phyloP scores from a whole-genome alignment of 2,329 filamentous ascomycete species.

The Phoma sp. region DNA sequence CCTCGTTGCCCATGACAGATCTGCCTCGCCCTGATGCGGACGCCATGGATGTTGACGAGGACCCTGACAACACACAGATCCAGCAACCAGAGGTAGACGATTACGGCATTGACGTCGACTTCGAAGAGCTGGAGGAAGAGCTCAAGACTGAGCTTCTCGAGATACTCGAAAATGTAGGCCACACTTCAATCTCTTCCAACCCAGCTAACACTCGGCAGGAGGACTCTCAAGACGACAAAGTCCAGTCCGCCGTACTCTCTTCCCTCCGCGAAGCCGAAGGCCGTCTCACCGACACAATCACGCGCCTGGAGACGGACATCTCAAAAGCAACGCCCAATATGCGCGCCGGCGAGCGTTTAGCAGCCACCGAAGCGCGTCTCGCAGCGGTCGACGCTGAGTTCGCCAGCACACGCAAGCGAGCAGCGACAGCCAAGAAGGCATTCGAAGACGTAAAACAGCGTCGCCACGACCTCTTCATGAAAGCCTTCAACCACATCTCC shows the following conservation, averaged over 20 bases:
- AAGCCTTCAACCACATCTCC: conserved; percentile 91
- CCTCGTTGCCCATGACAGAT: conserved; percentile 87
- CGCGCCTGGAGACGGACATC: conserved; percentile 75
- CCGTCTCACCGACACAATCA: conserved; percentile 77
- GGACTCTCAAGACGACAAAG: conserved; percentile 63
- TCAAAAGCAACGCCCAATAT: conserved; percentile 97
- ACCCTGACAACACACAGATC: conserved; percentile 57
- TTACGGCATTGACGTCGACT: conserved; percentile 90
- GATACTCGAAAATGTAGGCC: conserved; percentile 50
- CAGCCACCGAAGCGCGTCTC: conserved; percentile 82
- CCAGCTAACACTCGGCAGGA: conserved; percentile 56
- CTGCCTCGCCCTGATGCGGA: conserved; percentile 75
- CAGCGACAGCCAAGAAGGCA: conserved; percentile 77
- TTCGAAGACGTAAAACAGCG: conserved; percentile 83
- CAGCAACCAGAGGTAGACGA: conserved; percentile 73
- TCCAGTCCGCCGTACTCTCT: conserved; percentile 25
- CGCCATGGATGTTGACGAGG: conserved; percentile 89
- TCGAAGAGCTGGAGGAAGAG: conserved; percentile 80
- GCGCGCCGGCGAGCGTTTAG: conserved; percentile 89
- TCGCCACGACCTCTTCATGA: conserved; percentile 91
- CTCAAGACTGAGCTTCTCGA: conserved; percentile 60
- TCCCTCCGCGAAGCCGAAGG: conserved; percentile 64
- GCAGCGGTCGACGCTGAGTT: conserved; percentile 88
- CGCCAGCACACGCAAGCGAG: conserved; percentile 77
- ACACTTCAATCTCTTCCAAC: not conserved